Evolutionary conservation across 805 yeast genomes (phyloP), one percentile per base, ranked within the genome.

Genomic region (Zygosaccharomyces lentus): DNA sequence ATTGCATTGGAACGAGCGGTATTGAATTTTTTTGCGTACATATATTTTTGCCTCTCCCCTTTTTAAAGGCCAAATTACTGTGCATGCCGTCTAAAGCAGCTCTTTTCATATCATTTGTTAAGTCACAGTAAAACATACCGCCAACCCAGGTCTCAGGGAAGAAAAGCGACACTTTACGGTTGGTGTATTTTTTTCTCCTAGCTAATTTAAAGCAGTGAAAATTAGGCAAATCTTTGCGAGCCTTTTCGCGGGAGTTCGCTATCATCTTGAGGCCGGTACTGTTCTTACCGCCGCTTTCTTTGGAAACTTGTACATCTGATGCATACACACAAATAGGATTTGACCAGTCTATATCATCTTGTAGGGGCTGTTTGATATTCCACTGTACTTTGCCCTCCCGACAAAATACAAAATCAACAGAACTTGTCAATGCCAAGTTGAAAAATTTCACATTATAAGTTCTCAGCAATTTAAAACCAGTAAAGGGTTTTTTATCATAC

Each of bases 81-180:
- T 49, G 45, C 44, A 49, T 26, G 24, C 55, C 30, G 12, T 37
- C 50, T 46, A 59, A 56, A 41, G 54, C 63, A 24, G 41, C 48
- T 36, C 16, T 29, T 45, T 67, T 71, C 4, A 51, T 52, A 1
- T 56, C 62, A 15, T 56, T 47, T 2, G 71, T 55, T 1, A 74
- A 47, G 9, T 71, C 64, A 54, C 85, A 80, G 45, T 72, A 71
- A 59, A 73, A 84, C 2, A 84, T 53, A 0, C 81, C 88, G 5
- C 90, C 91, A 2, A 84, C 76, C 65, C 77, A 76, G 0, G 80
- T 73, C 15, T 72, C 67, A 0, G 88, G 87, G 12, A 77, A 65
- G 55, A 71, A 80, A 6, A 79, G 56, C 1, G 75, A 70, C 9
- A 72, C 41, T 24, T 71, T 62, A 41, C 79, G 66, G 9, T 58